Percentiles rank a stretch among this genome's conserved stretches.
These are phyloP conservation scores for Scedosporium boydii DNA, from an alignment of 2,329 filamentous ascomycete genomes.

Conservation along the genomic window DNA sequence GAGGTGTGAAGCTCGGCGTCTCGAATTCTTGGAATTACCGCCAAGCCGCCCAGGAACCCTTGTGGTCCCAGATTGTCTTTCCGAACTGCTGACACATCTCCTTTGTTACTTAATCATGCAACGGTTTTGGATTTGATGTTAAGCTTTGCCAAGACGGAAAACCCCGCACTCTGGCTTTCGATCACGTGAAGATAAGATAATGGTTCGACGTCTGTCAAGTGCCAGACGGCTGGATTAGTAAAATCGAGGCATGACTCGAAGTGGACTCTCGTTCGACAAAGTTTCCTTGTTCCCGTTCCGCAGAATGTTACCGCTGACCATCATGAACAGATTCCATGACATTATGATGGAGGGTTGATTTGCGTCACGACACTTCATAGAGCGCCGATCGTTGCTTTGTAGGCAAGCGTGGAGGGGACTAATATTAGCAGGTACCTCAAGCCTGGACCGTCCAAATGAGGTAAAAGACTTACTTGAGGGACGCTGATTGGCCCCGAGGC, in stretches of 20 bases:
- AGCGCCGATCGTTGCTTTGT: background rate
- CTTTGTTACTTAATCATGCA: too few relatives aligned
- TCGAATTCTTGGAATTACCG: too few relatives aligned
- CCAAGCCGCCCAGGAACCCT: background rate
- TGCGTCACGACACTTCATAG: background rate
- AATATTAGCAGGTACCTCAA: background rate
- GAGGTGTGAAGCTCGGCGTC: too few relatives aligned
- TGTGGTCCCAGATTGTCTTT: background rate
- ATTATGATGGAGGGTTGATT: background rate
- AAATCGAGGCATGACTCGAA: too few relatives aligned
- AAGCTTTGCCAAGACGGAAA: too few relatives aligned
- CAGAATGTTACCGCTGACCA: background rate
- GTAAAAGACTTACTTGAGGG: background rate
- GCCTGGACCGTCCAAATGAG: background rate
- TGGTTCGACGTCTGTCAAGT: background rate
- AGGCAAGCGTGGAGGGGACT: background rate
- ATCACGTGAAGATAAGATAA: background rate
- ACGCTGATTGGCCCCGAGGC: background rate
- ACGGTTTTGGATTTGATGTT: too few relatives aligned
- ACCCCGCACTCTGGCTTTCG: too few relatives aligned
- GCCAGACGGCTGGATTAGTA: too few relatives aligned
- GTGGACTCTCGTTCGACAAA: background rate
- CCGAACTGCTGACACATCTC: too few relatives aligned
- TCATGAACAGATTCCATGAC: background rate
- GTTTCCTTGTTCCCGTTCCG: background rate